These are phyloP conservation scores for Prunus mongolica DNA, from an alignment of 306 rosid genomes.

Conservation along the genomic window DNA sequence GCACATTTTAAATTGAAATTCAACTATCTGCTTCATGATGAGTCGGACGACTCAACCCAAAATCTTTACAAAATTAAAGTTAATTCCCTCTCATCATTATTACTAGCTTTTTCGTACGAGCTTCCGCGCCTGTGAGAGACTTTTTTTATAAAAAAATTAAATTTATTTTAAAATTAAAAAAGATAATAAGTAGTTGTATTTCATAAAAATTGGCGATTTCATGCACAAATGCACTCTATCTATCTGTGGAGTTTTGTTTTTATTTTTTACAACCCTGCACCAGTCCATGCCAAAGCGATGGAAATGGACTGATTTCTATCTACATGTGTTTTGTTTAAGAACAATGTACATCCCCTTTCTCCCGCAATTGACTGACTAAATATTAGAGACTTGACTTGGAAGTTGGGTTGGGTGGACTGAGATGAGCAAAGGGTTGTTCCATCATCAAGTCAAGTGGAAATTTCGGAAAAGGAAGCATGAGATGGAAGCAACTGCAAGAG, in stretches of 20 bases:
- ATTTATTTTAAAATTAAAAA: too few species aligned
- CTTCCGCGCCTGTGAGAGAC: accelerated
- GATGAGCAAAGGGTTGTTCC: slow-evolving; percentile 10
- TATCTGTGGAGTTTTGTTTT: not conserved
- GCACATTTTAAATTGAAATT: not conserved
- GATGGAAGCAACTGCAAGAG: slow-evolving; percentile 23
- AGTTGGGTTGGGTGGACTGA: too few species aligned
- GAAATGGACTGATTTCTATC: not conserved
- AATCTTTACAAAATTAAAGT: not conserved
- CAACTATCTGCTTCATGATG: not conserved
- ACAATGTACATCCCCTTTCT: not conserved
- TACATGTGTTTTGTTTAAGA: not conserved
- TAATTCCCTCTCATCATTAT: too few species aligned
- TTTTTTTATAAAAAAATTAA: too few species aligned
- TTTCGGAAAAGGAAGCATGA: slow-evolving; percentile 17
- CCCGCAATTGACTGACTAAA: slow-evolving; percentile 7
- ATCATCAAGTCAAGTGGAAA: slow-evolving; percentile 27
- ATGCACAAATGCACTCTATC: not conserved
- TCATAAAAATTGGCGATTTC: not conserved
- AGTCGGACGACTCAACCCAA: not conserved
- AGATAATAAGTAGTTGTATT: too few species aligned
- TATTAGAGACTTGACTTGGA: too few species aligned
- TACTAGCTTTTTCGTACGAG: too few species aligned
- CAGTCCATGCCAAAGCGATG: not conserved
- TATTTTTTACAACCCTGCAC: not conserved